Conservation (phyloP, 148 eudicot species). For the Arbutus unedo region DNA sequence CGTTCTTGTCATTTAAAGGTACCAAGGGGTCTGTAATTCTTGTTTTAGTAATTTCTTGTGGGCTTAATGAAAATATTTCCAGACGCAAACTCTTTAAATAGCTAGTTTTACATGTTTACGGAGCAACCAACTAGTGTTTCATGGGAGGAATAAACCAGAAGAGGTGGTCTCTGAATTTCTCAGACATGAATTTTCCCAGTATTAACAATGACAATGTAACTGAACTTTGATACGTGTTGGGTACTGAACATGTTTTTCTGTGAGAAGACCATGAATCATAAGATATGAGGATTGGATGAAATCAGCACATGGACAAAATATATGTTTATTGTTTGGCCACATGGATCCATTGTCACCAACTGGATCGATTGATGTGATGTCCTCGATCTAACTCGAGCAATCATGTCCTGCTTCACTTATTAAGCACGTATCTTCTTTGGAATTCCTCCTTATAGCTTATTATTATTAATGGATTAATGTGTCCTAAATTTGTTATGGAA, state of each 20-base stretch:
- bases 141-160: neutral
- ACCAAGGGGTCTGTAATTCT: constrained; percentile 5
- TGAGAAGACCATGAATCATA: neutral
- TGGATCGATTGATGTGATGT: neutral
- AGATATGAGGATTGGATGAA: neutral
- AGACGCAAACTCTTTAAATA: neutral
- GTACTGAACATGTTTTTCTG: neutral
- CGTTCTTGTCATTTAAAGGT: constrained; percentile 81
- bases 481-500: neutral
- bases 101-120: neutral
- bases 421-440: neutral
- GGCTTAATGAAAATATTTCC: neutral
- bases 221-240: neutral
- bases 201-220: neutral
- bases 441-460: neutral
- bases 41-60: neutral
- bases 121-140: neutral
- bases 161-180: neutral
- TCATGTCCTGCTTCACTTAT: neutral
- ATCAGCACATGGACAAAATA: neutral
- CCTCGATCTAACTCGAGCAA: neutral
- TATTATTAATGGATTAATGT: neutral
- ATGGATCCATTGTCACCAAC: neutral
- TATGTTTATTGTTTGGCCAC: neutral
- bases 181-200: neutral